Evolutionary conservation across 2,329 filamentous ascomycete genomes (phyloP), one percentile per base, ranked within the genome.

Genomic region (Neophaeococcomyces aloes): DNA sequence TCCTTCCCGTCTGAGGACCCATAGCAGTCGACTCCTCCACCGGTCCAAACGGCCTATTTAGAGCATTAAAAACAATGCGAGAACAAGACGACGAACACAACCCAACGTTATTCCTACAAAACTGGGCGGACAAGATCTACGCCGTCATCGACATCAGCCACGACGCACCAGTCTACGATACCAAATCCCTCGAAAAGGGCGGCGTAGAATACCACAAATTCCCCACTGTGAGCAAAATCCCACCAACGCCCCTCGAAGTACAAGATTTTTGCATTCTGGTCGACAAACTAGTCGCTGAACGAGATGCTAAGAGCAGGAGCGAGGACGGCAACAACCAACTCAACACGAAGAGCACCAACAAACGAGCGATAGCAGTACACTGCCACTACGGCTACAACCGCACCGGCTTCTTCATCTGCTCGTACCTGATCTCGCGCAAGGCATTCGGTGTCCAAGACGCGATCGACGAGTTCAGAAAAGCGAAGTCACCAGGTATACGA

Each of bases 301-400:
- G 62, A 31, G 65, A 61, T 45, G 67, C 65, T 15, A 65, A 61
- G 60, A 44, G 7, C n/a, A 14, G 19, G 34, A 25, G 66, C 1
- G 64, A 67, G n/a, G 61, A 64, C 15, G 66, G 43, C 7, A 56
- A 29, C 43, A 52, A 11, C 44, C 35, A n/a, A 38, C 5, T 5
- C 10, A 10, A 27, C 23, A 5, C 23, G 23, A 27, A 27, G 23
- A 27, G 29, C 13, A 10, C 25, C 10, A 55, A 52, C 15, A 60
- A 60, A n/a, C 65, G 65, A 11, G 56, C 81, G 37, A 75, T 94
- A 40, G 88, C 82, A 2, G 86, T 94, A 0, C 89, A 96, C 60
- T 96, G 89, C 57, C 89, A 96, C 58, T 95, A 95, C 55, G 89
- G 89, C 0, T 95, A 93, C 66, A 95, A 96, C 60, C 76, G 88